Base-by-base conservation (phyloP, 192 early-diverging fungal genomes). In the Coemansia sp. region DNA sequence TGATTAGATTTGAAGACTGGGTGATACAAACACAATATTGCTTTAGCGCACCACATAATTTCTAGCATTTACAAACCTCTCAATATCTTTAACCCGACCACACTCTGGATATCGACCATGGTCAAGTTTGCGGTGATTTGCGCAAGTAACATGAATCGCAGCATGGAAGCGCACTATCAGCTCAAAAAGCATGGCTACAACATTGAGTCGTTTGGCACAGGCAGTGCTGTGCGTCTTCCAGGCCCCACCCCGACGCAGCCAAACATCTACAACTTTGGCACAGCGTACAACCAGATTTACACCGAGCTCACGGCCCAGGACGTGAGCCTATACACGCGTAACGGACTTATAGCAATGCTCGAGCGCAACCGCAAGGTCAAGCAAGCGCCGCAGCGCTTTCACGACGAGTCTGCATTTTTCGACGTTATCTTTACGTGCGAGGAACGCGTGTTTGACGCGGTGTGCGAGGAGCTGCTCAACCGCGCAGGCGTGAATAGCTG, bases 361-460 rank as follows among this genome's bases (percentile, higher is more conserved):
- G 93, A 96, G 65, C 85, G 96, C n/a, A 98, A 98, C 69, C 80
- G 89, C n/a, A 88, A 82, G 43, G 94, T 96, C 43, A 98, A 98
- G 71, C 54, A 59, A 19, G 92, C 96, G 2, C 94, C 96, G 2
- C 91, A 97, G 76, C 76, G 86, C 47, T 98, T 91, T 71, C 94
- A 96, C 52, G 88, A 92, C 52, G 86, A 84, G 24, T 48, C 69
- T 10, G 81, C 87, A 39, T 72, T 83, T 10, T 97, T 89, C 80
- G 95, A 97, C 78, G 86, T 98, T 0, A 91, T 98, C 32, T 90
- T 98, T 48, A 96, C 94, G 10, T 98, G 96, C 60, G 96, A 98
- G 75, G 96, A 97, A 69, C 76, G 94, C 14, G 94, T 92, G 53
- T 98, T 91, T 73, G 95, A 97, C 72, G 86, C 92, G 1, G 95